phyloP scores from a whole-genome alignment of 768 basidiomycete genomes.

The Pisolithus marmoratus region DNA sequence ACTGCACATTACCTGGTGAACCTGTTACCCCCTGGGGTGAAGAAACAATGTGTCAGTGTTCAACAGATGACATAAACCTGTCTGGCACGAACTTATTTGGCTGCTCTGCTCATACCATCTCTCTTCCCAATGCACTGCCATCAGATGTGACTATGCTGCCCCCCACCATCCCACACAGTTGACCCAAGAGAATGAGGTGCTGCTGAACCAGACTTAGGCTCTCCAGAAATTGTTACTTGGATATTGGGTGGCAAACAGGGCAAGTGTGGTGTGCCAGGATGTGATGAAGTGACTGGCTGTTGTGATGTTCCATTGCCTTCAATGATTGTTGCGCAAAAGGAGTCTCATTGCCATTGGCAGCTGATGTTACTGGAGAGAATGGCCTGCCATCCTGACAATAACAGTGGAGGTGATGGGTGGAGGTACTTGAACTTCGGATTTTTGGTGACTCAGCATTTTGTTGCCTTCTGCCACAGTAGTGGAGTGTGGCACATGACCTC shows the following conservation, averaged over 20 bases:
- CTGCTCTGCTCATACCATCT: no score
- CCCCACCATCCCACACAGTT: no score
- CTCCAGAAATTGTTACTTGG: conserved; percentile 15
- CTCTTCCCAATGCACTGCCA: no score
- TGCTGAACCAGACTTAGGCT: conserved; percentile 4
- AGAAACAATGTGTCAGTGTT: no score
- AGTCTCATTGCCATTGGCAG: conserved; percentile 67
- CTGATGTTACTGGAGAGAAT: conserved; percentile 64
- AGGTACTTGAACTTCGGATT: conserved; percentile 33
- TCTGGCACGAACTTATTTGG: no score
- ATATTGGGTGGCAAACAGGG: conserved; percentile 11
- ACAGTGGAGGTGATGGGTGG: conserved; percentile 24
- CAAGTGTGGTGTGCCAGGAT: conserved; percentile 19
- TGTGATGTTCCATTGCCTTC: conserved; percentile 50
- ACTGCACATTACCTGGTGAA: no score
- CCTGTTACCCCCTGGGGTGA: no score
- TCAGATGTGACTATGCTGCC: no score
- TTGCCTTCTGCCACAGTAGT: conserved; percentile 31
- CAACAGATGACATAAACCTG: no score
- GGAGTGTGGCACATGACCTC: conserved; percentile 23
- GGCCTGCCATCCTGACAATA: conserved; percentile 43
- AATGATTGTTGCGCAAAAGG: conserved; percentile 61
- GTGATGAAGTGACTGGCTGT: conserved; percentile 12
- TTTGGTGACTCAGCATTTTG: conserved; percentile 46
- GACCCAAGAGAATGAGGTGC: conserved; percentile 9